Evolutionary conservation across 495 filamentous ascomycete species (phyloP).

Genomic region (Usnea hakonensis): DNA sequence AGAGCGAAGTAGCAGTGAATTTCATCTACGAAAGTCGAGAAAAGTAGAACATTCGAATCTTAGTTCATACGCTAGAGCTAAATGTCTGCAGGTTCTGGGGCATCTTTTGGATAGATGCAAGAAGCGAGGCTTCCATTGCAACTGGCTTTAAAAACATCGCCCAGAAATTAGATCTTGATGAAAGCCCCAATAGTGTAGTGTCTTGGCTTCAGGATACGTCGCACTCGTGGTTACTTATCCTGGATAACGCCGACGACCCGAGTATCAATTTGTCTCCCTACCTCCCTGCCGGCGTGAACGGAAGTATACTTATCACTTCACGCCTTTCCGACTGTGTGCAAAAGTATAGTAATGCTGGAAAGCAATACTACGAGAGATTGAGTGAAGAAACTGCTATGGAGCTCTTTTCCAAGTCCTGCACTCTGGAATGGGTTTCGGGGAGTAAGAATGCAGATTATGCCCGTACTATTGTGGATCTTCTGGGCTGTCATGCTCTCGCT

Average conservation of each 20-base stretch:
- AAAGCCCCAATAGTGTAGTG: background rate
- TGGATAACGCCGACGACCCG: background rate
- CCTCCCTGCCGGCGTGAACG: background rate
- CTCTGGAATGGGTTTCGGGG: background rate
- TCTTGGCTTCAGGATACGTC: background rate
- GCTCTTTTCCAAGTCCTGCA: background rate
- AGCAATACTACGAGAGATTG: background rate
- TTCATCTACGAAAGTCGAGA: background rate
- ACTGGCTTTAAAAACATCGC: background rate
- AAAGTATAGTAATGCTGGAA: background rate
- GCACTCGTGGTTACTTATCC: background rate
- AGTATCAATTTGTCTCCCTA: background rate
- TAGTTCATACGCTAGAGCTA: background rate
- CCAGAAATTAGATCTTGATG: background rate
- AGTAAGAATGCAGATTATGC: background rate
- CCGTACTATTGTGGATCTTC: background rate
- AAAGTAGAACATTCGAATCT: too few relatives aligned
- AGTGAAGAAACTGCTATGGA: background rate
- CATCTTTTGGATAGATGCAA: background rate
- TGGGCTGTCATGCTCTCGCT: background rate
- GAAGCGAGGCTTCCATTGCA: background rate
- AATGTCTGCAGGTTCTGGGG: background rate
- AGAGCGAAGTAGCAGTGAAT: background rate
- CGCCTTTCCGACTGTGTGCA: background rate
- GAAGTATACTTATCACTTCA: background rate